A percentile compares a stretch with the other conserved stretches of the same genome.
These are phyloP conservation scores for Tritrichomonas foetus DNA, from an alignment of 208 protist species.

Conservation along the genomic window DNA sequence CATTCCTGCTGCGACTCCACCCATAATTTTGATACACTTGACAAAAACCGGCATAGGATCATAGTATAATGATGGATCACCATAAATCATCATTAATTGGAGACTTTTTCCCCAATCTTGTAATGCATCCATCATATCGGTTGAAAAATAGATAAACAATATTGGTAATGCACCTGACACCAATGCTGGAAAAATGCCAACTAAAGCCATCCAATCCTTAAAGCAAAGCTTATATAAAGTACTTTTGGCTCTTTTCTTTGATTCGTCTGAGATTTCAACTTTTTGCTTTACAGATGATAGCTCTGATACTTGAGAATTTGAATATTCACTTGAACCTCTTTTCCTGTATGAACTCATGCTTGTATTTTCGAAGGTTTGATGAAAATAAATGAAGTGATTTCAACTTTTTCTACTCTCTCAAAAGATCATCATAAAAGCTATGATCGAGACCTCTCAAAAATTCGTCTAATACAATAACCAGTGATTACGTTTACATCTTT, in stretches of 20 bases:
- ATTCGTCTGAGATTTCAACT: not conserved
- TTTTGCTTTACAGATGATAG: not conserved
- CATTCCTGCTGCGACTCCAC: not conserved
- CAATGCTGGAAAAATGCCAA: conserved; percentile 11
- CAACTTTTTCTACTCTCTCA: too few species aligned
- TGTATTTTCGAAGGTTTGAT: too few species aligned
- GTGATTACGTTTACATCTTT: too few species aligned
- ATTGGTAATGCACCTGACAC: not conserved
- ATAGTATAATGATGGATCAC: not conserved
- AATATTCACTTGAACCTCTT: not conserved
- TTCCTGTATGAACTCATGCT: too few species aligned
- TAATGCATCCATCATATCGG: not conserved
- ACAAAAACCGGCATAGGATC: too few species aligned
- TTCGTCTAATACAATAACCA: too few species aligned
- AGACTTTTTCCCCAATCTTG: too few species aligned
- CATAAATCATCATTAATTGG: too few species aligned
- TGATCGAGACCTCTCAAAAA: too few species aligned
- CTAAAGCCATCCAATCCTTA: not conserved
- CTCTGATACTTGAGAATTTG: not conserved
- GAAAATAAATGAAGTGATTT: too few species aligned
- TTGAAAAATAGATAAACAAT: not conserved
- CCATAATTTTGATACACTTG: not conserved
- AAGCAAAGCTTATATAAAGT: not conserved
- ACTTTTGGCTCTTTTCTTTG: not conserved
- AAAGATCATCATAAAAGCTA: too few species aligned